Percentiles rank a stretch among this genome's conserved stretches.
Evolutionary conservation across 768 basidiomycete genomes (phyloP).

Genomic region (Leccinum broughii): DNA sequence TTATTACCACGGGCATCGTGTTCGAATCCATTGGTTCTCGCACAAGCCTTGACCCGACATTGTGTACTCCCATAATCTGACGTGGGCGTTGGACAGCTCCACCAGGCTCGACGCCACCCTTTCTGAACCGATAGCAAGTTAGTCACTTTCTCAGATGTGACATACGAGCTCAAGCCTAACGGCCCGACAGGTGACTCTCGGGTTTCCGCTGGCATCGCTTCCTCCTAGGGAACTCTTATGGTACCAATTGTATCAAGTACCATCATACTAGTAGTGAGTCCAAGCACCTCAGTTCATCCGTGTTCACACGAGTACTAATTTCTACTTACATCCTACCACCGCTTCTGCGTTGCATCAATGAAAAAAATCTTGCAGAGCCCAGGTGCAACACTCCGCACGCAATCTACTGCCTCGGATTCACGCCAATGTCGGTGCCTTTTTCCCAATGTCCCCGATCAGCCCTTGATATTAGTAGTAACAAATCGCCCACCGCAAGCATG

Average conservation of each 20-base stretch:
- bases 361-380: not conserved
- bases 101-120: not conserved
- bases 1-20: constrained; percentile 14
- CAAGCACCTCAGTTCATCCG: not conserved
- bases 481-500: constrained; percentile 16
- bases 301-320: not conserved
- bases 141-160: constrained; percentile 3
- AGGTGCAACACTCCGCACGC: not conserved
- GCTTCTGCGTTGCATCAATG: not conserved
- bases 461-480: constrained; percentile 6
- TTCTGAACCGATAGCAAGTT: constrained; percentile 12
- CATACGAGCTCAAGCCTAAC: not conserved
- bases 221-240: not conserved
- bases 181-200: not conserved
- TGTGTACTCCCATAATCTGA: not conserved
- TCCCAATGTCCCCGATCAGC: not conserved
- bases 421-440: constrained; percentile 6
- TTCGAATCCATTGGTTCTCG: not conserved
- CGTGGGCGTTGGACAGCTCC: not conserved
- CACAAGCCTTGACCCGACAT: constrained; percentile 2
- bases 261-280: constrained; percentile 11
- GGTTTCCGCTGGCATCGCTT: not conserved
- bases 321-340: not conserved
- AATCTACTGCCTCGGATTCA: not conserved
- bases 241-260: not conserved